phyloP scores from a whole-genome alignment of 306 rosid genomes.

The Elaeagnus macrophylla region DNA sequence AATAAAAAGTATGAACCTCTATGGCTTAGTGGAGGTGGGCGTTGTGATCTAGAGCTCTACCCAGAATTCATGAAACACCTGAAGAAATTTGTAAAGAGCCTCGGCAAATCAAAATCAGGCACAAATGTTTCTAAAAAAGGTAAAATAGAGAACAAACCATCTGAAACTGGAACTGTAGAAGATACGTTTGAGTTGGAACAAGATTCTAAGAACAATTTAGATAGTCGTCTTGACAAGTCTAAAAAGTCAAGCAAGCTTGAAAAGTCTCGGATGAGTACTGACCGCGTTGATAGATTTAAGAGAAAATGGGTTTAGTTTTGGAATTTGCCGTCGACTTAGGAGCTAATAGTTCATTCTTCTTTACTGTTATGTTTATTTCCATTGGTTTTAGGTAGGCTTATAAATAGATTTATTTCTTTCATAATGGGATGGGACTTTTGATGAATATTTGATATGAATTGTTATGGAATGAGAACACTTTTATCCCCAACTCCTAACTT shows the following conservation, averaged over 20 bases:
- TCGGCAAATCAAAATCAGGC: slow-evolving; percentile 60
- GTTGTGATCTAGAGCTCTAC: slow-evolving; percentile 83
- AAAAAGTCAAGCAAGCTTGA: slow-evolving; percentile 61
- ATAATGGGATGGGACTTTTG: too few relatives aligned
- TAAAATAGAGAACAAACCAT: slow-evolving; percentile 37
- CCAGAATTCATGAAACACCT: slow-evolving; percentile 83
- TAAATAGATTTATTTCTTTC: too few relatives aligned
- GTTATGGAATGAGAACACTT: too few relatives aligned
- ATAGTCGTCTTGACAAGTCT: slow-evolving; percentile 85
- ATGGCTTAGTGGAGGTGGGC: slow-evolving; percentile 94
- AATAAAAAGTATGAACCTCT: slow-evolving; percentile 78
- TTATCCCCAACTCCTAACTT: too few relatives aligned
- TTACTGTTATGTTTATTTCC: too few relatives aligned
- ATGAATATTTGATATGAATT: too few relatives aligned
- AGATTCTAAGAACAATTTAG: slow-evolving; percentile 93
- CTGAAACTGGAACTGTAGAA: slow-evolving; percentile 47
- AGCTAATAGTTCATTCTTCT: slow-evolving; percentile 33
- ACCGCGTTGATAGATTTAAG: slow-evolving; percentile 81
- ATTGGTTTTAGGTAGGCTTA: too few relatives aligned
- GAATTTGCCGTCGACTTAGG: slow-evolving; percentile 30
- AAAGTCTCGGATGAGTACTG: slow-evolving; percentile 95
- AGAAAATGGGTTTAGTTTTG: slow-evolving; percentile 74
- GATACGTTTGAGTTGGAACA: slow-evolving; percentile 46
- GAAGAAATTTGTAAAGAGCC: slow-evolving; percentile 83
- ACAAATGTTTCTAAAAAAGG: slow-evolving; percentile 41